phyloP scores from a whole-genome alignment of 345 rosid genomes.

The Moricandia arvensis region DNA sequence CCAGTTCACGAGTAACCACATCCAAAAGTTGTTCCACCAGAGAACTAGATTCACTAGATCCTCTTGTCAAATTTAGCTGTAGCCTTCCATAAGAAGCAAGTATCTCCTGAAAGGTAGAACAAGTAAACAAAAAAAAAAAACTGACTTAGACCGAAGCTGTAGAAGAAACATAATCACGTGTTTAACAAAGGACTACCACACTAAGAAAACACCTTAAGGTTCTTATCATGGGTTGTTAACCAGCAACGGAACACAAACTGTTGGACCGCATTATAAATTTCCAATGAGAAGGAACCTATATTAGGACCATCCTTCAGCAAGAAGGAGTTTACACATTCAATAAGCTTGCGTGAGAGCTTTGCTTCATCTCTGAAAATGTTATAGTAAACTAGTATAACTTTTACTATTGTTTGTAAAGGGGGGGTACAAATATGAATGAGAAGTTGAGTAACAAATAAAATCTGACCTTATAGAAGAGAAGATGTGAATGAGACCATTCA shows the following conservation, averaged over 20 bases:
- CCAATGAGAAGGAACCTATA: constrained; percentile 60
- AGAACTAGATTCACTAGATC: constrained; percentile 49
- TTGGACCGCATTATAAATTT: constrained; percentile 63
- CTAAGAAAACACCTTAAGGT: constrained; percentile 60
- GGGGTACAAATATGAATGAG: constrained; percentile 26
- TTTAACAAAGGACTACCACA: constrained; percentile 10
- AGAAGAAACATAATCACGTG: not conserved
- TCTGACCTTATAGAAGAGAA: constrained; percentile 68
- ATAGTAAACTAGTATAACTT: constrained; percentile 24
- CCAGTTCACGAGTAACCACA: constrained; percentile 76
- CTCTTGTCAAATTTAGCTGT: constrained; percentile 70
- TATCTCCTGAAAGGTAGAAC: constrained; percentile 56
- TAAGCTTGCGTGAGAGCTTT: constrained; percentile 83
- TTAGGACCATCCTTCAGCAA: constrained; percentile 91
- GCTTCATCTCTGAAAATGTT: constrained; percentile 76
- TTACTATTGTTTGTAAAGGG: constrained; percentile 3
- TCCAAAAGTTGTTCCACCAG: constrained; percentile 79
- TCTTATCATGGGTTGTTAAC: constrained; percentile 71
- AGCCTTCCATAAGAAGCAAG: constrained; percentile 68
- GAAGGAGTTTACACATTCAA: constrained; percentile 74
- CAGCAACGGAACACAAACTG: constrained; percentile 65
- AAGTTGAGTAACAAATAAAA: constrained; percentile 4
- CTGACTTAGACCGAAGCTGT: constrained; percentile 8
- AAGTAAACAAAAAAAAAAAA: constrained; percentile 1
- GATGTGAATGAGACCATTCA: constrained; percentile 61